Evolutionary conservation across 2,329 filamentous ascomycete species (phyloP), one percentile per base, ranked within the genome.

Genomic region (Cordyceps fumosorosea): DNA sequence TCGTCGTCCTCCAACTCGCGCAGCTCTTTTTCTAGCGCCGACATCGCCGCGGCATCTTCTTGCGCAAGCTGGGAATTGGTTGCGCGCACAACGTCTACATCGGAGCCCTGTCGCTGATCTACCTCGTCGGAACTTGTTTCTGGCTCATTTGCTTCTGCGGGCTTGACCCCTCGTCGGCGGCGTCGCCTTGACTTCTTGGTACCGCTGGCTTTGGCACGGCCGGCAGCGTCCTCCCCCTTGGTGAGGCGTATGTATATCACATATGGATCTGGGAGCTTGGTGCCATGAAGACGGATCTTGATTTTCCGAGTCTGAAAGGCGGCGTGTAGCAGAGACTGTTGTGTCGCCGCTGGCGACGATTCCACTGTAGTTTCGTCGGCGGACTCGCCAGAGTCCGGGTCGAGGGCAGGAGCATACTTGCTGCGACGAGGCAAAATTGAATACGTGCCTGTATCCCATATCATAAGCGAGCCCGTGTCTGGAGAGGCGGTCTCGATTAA

Each of bases 401-500:
- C 70, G 1, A 64, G 65, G 2, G 63, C 63, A 3, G 74, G 69
- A 0, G 69, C 68, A 54, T 73, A 67, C 56, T 78, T 74, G 56
- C 66, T 72, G 40, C 64, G 68, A n/a, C 69, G 75, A 8, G 81
- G 77, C 14, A 87, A 73, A 12, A 87, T 69, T 50, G 78, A 76
- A 66, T 85, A 87, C 37, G 80, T 81, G 2, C 84, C 84, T 1
- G 81, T 85, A 66, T 87, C 84, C 84, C 84, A 87, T 47, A 87
- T 81, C 11, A 87, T 74, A 63, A 87, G 76, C 10, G 82, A 85
- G 2, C 84, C 84, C 3, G 83, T 85, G 16, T 74, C 71, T 1
- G 68, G 34, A 2, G 81, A 84, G 3, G 79, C 84, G 1, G 81
- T 84, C 67, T 87, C 84, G 59, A 85, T 78, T 10, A 87, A 77